Evolutionary conservation across 768 basidiomycete species (phyloP), one percentile per base, ranked within the genome.

Genomic region (Amanita rimosa): DNA sequence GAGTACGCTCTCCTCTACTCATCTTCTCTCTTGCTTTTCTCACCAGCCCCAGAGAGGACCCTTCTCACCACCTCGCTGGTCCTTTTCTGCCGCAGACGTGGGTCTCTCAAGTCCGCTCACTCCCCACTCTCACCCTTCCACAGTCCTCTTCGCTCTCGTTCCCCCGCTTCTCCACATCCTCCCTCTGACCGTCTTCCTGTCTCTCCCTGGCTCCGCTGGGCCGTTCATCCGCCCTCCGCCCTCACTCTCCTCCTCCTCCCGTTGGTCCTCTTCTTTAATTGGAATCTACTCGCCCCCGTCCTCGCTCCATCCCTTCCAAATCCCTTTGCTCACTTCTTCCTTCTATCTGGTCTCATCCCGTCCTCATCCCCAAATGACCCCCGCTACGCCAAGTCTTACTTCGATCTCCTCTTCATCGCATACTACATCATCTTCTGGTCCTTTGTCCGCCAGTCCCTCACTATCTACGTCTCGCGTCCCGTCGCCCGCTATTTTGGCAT

Each of bases 341-440:
- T 85, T 54, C 70, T 93, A 48, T 84, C 88, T 10, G 68, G 86
- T 54, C 74, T 56, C n/a, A 51, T 86, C 26, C 67, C 78, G 8
- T 64, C 65, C 2, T 75, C 81, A 0, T 60, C 72, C 4, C 64
- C 68, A 5, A 72, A 74, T 0, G 76, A 81, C 54, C 74, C 76
- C 0, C 75, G 75, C 27, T 90, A 87, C 58, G 68, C 68, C 34
- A 97, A 92, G 66, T 76, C 76, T 13, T 85, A 73, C 55, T 64
- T 76, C 51, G 95, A 98, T 60, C 53, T 92, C 7, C 58, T 74
- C 13, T 99, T 99, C 66, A 56, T 97, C 40, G 72, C 73, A 2
- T 94, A 89, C 64, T 71, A 94, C 59, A 71, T 97, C 63, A 68
- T 98, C 44, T 80, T 95, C 57, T 98, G 85, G 68, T 94, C 91